Base-by-base conservation (phyloP, 2,329 filamentous ascomycete genomes). In the Exophiala bonariae region DNA sequence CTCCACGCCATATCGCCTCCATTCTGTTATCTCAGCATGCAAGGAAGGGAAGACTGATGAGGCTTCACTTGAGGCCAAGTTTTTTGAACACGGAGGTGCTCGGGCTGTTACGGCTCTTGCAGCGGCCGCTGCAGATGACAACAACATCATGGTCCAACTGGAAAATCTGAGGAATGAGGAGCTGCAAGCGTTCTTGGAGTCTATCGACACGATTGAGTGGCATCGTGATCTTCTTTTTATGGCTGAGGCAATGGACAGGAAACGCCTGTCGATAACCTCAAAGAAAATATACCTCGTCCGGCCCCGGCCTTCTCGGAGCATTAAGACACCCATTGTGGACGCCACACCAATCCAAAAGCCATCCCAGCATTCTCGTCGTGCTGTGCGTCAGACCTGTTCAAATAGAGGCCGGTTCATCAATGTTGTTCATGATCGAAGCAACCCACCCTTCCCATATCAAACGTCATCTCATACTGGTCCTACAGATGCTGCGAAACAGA, bases 251-350 rank as follows among this genome's bases (percentile, higher is more conserved):
- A 38, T 20, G 11, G 20, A 26, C 38, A 41, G 19, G 6, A 41
- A 41, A 41, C 19, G n/a, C 8, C 9, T 18, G 19, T 41, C 38
- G 8, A 41, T 41, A 41, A 41, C 38, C n/a, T 18, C 38, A 28
- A 41, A 41, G 7, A 28, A 26, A 26, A 41, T 22, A n/a, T 41
- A 41, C 38, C 38, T 41, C 38, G 38, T 41, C 38, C 38, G 26
- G 32, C 38, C 9, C 8, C 38, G 38, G 26, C 38, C 38, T 26
- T 28, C 19, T 13, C 3, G 19, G 38, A 41, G 18, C 20, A 41
- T 28, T 4, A 41, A 41, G 7, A 41, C 11, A n/a, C 6, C 38
- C n/a, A 26, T 16, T 9, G 14, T 22, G 38, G 8, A 41, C 19
- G 16, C 4, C 14, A 14, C 7, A 6, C 6, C 14, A 6, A 38